Evolutionary conservation across 1,284 basidiomycete genomes (phyloP).

Genomic region (Phenoliferia sp.): DNA sequence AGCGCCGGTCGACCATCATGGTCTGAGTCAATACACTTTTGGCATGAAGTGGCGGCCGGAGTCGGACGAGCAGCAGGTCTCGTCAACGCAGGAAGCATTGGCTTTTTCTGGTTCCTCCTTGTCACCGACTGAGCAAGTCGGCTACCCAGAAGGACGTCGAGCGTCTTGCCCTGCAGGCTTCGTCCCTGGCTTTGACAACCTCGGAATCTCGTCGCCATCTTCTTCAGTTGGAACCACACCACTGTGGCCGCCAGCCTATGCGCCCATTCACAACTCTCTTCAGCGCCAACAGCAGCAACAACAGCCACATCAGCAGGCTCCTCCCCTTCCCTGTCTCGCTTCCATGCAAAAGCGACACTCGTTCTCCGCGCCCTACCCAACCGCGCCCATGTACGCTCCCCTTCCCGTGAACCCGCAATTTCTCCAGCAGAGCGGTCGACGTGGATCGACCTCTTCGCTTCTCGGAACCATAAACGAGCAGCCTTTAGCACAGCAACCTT

Average conservation of each 20-base stretch:
- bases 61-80: slow-evolving; percentile 12
- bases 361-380: neutral
- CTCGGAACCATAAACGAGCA: slow-evolving; percentile 19
- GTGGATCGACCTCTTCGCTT: slow-evolving; percentile 6
- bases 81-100: neutral
- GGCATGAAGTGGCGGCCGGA: neutral
- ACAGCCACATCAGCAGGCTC: neutral
- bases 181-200: slow-evolving; percentile 16
- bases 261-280: neutral
- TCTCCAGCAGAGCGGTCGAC: neutral
- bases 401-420: neutral
- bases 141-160: slow-evolving; percentile 12
- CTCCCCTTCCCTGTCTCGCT: neutral
- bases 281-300: neutral
- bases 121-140: neutral
- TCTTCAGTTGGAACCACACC: neutral
- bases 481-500: no score
- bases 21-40: slow-evolving; percentile 1
- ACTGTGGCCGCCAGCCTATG: neutral
- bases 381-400: neutral
- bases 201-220: slow-evolving; percentile 8
- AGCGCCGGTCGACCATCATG: neutral
- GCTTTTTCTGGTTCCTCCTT: neutral
- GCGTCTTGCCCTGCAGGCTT: slow-evolving; percentile 26
- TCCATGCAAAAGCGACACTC: slow-evolving; percentile 6